Conservation (phyloP, 306 rosid genomes). For the Oxytropis ochrocephala region DNA sequence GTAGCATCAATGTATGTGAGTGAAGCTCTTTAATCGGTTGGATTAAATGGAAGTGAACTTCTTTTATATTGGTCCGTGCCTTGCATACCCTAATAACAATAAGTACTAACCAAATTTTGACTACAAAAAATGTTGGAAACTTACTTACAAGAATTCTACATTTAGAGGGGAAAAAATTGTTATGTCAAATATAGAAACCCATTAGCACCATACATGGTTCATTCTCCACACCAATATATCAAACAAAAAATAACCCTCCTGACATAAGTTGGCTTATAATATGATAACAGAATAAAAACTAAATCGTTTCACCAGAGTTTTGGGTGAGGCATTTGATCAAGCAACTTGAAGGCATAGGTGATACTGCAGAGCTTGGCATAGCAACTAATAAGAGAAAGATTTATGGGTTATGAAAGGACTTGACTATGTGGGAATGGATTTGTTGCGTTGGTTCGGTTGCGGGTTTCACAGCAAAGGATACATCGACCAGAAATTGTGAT, state of each 20-base stretch:
- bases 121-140: neutral
- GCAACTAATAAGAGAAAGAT: conserved; percentile 41
- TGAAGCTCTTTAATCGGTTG: conserved; percentile 68
- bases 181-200: no score
- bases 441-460: conserved; percentile 26
- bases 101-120: neutral
- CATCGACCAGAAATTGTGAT: no score
- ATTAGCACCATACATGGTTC: no score
- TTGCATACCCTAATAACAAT: conserved; percentile 9
- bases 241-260: no score
- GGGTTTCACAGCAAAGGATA: conserved; percentile 35
- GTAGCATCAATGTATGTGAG: conserved; percentile 52
- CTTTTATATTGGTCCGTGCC: conserved; percentile 58
- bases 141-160: neutral
- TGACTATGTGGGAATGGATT: conserved; percentile 61
- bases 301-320: conserved; percentile 22
- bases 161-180: neutral
- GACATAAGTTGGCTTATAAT: no score
- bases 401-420: conserved; percentile 44
- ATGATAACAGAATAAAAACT: no score
- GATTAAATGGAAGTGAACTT: conserved; percentile 79
- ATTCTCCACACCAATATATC: no score
- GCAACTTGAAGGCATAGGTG: conserved; percentile 50
- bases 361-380: conserved; percentile 48
- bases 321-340: conserved; percentile 55